Evolutionary conservation across 2,329 filamentous ascomycete genomes (phyloP), one percentile per base, ranked within the genome.

Genomic region (Verticillium longisporum): DNA sequence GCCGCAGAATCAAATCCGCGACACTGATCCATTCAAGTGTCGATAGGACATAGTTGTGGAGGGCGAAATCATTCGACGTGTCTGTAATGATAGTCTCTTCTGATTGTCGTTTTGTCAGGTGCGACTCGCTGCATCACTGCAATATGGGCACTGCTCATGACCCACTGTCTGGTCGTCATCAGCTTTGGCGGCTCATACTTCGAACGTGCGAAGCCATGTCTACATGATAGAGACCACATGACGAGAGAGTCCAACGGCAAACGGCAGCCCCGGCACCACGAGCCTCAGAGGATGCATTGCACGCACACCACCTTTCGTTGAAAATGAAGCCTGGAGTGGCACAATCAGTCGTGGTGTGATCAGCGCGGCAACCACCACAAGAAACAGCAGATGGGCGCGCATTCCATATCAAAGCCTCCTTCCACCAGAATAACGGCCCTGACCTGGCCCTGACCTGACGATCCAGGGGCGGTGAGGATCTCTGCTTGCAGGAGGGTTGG

Each of bases 321-420:
- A 10, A 53, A 18, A 53, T 21, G 6, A 18, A 18, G 18, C 45
- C 45, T 18, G n/a, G 45, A 53, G 18, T 26, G 13, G 45, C 6
- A 11, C n/a, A 53, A 10, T 53, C 9, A 53, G 37, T 53, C 26
- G 13, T 31, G 18, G 18, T 61, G 56, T 55, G 45, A 34, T 60
- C 61, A 62, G 60, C 60, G 56, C 61, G 36, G 60, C 63, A 64
- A 64, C 62, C 63, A 60, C 32, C 58, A 62, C 36, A 58, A 62
- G 56, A 64, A 58, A 64, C 63, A 64, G 50, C 55, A 55, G 33
- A 56, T 57, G 59, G 45, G 21, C 45, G 45, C 45, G 18, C 18
- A 53, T 53, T 53, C 45, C 55, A 38, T 63, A 26, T 60, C 56
- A 38, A 32, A 41, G 34, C 34, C 50, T 32, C 31, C 45, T 37